Percentiles rank a stretch among this genome's conserved stretches.
These are phyloP conservation scores for Fraxinus anomala DNA, from an alignment of 257 asterid species.

Conservation along the genomic window DNA sequence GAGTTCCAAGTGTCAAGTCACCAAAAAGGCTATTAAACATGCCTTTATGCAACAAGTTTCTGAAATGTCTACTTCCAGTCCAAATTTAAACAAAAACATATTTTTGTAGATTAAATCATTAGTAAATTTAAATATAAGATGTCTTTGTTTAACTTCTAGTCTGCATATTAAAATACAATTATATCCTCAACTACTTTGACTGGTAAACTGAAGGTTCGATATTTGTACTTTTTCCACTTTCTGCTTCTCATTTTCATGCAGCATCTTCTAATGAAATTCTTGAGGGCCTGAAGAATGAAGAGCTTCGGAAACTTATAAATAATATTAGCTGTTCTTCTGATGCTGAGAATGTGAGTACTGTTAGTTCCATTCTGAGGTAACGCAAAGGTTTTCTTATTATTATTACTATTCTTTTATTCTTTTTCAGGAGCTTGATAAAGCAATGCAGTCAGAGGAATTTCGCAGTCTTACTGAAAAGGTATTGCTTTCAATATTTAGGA, in stretches of 20 bases:
- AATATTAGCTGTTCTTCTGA: constrained; percentile 52
- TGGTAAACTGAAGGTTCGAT: neutral
- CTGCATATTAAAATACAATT: neutral
- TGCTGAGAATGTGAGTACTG: constrained; percentile 34
- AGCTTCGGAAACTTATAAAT: constrained; percentile 55
- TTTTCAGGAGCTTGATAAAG: constrained; percentile 1
- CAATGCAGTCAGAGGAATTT: constrained; percentile 37
- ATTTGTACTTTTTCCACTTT: neutral
- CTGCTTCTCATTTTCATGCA: constrained; percentile 33
- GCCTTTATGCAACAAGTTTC: neutral
- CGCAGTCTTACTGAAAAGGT: constrained; percentile 65
- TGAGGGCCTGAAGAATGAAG: constrained; percentile 6
- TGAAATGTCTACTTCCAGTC: no score
- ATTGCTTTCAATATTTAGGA: neutral
- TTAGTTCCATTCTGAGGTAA: neutral
- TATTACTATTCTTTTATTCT: neutral
- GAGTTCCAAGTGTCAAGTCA: neutral
- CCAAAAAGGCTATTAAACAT: neutral
- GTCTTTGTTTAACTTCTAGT: neutral
- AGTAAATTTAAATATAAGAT: neutral
- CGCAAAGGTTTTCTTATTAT: constrained; percentile 36
- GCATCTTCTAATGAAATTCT: constrained; percentile 36
- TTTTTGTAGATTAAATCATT: no score
- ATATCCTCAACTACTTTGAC: neutral
- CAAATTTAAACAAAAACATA: no score